phyloP scores from a whole-genome alignment of 1,284 basidiomycete species.

The Leccinum subrobustum region DNA sequence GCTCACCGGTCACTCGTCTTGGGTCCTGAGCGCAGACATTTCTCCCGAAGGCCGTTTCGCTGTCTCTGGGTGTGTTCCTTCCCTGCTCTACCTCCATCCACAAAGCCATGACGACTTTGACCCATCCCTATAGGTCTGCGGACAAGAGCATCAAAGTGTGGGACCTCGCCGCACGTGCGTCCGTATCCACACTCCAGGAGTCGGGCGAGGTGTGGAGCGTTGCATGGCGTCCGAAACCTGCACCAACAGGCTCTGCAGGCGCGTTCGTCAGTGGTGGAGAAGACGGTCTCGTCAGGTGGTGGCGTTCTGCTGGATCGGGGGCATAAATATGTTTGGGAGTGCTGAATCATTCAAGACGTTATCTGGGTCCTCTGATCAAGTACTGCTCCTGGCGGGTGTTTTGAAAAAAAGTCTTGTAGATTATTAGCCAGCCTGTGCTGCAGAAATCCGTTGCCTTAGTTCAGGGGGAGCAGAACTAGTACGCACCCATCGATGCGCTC shows the following conservation, averaged over 20 bases:
- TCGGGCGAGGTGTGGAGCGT: constrained; percentile 85
- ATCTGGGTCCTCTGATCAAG: no score
- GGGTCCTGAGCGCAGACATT: constrained; percentile 80
- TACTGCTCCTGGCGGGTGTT: no score
- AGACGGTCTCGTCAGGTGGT: constrained; percentile 77
- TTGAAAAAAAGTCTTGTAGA: no score
- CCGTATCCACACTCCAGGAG: constrained; percentile 76
- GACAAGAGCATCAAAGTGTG: constrained; percentile 87
- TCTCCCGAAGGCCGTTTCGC: constrained; percentile 77
- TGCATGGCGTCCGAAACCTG: constrained; percentile 71
- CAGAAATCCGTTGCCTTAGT: no score
- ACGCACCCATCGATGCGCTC: no score
- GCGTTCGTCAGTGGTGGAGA: constrained; percentile 82
- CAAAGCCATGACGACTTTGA: neutral
- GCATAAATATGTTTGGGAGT: neutral
- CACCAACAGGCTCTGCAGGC: constrained; percentile 52
- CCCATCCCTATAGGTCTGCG: constrained; percentile 54
- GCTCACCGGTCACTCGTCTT: constrained; percentile 80
- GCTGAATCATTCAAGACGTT: no score
- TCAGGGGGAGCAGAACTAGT: no score
- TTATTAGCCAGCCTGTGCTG: no score
- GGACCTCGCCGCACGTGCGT: constrained; percentile 77
- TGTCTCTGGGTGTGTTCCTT: constrained; percentile 67
- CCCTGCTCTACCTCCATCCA: neutral
- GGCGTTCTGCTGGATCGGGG: constrained; percentile 61